phyloP scores from a whole-genome alignment of 176 grass and related monocot species.

The Stipa capillata region DNA sequence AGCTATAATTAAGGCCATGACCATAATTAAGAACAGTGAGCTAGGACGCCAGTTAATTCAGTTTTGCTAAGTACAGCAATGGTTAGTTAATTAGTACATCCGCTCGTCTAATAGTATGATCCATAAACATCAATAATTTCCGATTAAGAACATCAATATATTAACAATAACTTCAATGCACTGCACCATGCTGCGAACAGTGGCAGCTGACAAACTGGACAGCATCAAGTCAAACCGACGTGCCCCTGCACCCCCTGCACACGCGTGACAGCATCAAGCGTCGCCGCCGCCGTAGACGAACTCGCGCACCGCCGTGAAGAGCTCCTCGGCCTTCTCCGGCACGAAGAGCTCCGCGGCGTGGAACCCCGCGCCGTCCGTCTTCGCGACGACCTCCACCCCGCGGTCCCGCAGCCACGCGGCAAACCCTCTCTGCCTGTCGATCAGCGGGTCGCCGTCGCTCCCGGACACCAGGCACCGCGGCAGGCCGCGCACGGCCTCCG shows the following conservation, averaged over 20 bases:
- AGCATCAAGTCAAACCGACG: neutral
- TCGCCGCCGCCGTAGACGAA: slow-evolving; percentile 37
- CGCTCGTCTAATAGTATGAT: no score
- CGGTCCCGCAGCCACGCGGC: slow-evolving; percentile 30
- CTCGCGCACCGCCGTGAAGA: slow-evolving; percentile 41
- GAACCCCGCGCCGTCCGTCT: slow-evolving; percentile 24
- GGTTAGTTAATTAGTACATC: no score
- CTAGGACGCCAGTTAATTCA: no score
- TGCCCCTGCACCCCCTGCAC: neutral
- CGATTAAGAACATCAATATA: neutral
- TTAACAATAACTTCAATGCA: neutral
- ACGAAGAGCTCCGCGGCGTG: slow-evolving; percentile 74
- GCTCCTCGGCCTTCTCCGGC: slow-evolving; percentile 22
- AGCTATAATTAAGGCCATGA: no score
- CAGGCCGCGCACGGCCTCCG: neutral
- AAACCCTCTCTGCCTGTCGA: slow-evolving; percentile 65
- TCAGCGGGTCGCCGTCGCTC: slow-evolving; percentile 56
- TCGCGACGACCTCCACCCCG: slow-evolving; percentile 48
- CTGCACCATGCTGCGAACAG: neutral
- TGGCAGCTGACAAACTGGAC: neutral
- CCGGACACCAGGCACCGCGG: slow-evolving; percentile 48
- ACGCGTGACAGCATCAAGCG: neutral
- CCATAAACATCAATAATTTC: neutral
- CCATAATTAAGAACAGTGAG: no score
- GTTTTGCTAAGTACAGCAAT: no score